phyloP scores from a whole-genome alignment of 2,329 filamentous ascomycete genomes.

The Drechslerella dactyloides region DNA sequence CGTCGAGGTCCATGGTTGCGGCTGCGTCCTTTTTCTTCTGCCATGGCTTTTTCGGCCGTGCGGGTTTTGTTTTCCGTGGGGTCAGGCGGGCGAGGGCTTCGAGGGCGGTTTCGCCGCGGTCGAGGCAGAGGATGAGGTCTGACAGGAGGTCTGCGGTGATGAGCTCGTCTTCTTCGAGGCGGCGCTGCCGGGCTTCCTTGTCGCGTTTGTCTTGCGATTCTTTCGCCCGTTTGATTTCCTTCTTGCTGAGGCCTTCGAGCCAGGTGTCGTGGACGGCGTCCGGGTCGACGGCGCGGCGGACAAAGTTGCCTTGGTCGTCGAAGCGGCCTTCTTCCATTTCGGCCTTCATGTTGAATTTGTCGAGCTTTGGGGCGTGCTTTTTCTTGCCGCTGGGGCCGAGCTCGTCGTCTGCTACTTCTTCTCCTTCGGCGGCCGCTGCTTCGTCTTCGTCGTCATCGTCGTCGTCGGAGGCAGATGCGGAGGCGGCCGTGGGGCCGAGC shows the following conservation, averaged over 20 bases:
- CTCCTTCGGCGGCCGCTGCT: conserved; percentile 66
- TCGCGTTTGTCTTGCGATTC: conserved; percentile 87
- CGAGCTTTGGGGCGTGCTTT: conserved; percentile 88
- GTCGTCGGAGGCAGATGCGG: conserved; percentile 68
- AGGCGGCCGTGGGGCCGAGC: conserved; percentile 71
- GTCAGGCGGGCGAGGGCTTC: conserved; percentile 85
- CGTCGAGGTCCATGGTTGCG: conserved; percentile 74
- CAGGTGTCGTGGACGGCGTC: conserved; percentile 90
- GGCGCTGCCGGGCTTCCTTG: conserved; percentile 73
- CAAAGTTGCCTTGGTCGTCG: conserved; percentile 87
- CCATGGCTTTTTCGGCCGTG: conserved; percentile 66
- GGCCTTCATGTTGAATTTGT: conserved; percentile 90
- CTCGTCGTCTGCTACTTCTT: conserved; percentile 83
- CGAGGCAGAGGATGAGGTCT: conserved; percentile 73
- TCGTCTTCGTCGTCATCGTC: conserved; percentile 64
- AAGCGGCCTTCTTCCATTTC: conserved; percentile 94
- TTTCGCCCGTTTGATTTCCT: conserved; percentile 85
- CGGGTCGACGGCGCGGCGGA: conserved; percentile 85
- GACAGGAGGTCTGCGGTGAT: conserved; percentile 76
- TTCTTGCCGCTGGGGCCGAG: conserved; percentile 89
- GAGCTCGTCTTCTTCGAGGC: conserved; percentile 75
- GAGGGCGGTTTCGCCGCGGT: conserved; percentile 81
- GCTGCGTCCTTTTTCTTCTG: conserved; percentile 63
- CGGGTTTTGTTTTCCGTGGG: conserved; percentile 67
- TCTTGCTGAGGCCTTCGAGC: conserved; percentile 90